These are phyloP conservation scores for Diospyros lotus DNA, from an alignment of 148 eudicot species.

Conservation along the genomic window DNA sequence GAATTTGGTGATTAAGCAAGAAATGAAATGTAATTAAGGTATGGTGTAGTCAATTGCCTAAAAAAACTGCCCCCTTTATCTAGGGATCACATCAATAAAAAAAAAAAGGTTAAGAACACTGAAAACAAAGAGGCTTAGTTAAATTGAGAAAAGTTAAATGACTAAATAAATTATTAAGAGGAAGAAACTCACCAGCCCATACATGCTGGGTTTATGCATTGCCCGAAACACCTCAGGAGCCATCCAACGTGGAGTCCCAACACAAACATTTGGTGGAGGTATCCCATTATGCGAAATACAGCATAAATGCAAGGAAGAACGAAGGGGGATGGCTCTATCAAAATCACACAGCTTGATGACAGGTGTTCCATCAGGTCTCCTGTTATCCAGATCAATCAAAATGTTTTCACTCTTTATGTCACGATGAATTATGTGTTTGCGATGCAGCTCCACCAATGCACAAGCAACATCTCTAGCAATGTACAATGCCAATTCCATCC, in stretches of 20 bases:
- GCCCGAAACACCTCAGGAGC: constrained; percentile 90
- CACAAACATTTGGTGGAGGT: constrained; percentile 77
- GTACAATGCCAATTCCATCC: constrained; percentile 40
- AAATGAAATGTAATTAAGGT: too few species aligned
- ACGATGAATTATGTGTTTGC: constrained; percentile 84
- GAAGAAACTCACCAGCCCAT: constrained; percentile 71
- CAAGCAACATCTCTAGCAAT: constrained; percentile 77
- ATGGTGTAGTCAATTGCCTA: too few species aligned
- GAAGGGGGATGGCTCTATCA: constrained; percentile 82
- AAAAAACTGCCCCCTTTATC: too few species aligned
- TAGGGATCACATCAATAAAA: too few species aligned
- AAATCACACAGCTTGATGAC: constrained; percentile 88
- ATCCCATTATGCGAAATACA: constrained; percentile 83
- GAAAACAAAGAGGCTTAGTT: too few species aligned
- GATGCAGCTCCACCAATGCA: constrained; percentile 76
- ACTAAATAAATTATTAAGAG: not conserved
- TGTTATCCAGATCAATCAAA: constrained; percentile 62
- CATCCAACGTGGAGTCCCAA: constrained; percentile 99
- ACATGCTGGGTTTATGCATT: constrained; percentile 45
- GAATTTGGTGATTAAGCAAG: too few species aligned
- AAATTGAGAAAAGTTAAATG: too few species aligned
- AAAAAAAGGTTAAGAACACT: too few species aligned
- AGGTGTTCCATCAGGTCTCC: constrained; percentile 66
- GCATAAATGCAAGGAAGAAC: constrained; percentile 67
- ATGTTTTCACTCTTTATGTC: constrained; percentile 93